Evolutionary conservation across 495 filamentous ascomycete species (phyloP).

Genomic region (Xylaria grammica): DNA sequence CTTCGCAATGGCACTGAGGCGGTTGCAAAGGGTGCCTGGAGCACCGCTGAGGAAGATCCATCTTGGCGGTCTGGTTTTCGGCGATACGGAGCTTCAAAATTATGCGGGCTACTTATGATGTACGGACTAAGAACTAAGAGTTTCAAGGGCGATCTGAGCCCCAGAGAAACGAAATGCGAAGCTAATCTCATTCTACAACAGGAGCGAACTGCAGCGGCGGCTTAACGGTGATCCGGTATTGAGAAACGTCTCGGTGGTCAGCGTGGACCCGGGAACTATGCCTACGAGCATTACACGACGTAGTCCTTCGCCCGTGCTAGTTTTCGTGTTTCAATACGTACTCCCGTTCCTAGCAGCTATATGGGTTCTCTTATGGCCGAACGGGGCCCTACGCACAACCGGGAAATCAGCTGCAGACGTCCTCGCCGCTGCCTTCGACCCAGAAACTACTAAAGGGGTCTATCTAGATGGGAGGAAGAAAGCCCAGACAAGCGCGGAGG

Average conservation of each 20-base stretch:
- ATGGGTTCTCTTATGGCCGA: background rate
- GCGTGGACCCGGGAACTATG: background rate
- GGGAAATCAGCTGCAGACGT: background rate
- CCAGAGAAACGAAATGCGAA: no score
- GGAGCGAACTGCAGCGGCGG: background rate
- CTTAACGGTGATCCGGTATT: background rate
- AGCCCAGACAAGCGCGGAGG: constrained; percentile 20
- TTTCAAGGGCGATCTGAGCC: no score
- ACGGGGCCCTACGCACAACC: background rate
- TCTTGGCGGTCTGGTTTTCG: no score
- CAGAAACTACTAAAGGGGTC: background rate
- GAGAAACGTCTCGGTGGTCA: background rate
- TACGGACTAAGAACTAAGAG: no score
- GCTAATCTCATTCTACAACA: background rate
- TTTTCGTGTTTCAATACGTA: no score
- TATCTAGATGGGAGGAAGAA: constrained; percentile 21
- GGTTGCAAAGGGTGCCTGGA: no score
- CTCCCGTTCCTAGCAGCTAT: no score
- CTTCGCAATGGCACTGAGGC: no score
- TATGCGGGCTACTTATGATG: no score
- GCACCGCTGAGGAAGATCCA: no score
- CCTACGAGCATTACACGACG: background rate
- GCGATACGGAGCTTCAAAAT: no score
- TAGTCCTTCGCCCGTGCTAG: background rate
- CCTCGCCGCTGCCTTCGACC: background rate